Evolutionary conservation across 176 grass and related monocot genomes (phyloP), one percentile per base, ranked within the genome.

Genomic region (Guadua angustifolia): DNA sequence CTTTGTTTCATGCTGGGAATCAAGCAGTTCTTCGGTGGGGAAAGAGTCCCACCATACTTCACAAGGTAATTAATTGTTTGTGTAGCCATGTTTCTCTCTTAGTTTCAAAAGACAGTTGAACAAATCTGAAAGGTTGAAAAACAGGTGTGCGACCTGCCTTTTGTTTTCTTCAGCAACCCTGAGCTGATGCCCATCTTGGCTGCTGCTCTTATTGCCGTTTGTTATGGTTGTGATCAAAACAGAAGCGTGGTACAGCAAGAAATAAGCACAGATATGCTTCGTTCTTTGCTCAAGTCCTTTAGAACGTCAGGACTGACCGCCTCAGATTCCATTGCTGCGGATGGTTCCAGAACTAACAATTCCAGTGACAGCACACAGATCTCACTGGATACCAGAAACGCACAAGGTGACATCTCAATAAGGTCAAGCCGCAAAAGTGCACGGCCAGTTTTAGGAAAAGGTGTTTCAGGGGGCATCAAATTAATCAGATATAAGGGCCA

Each of bases 11-110:
- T 95, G 76, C 89, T 42, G 96, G 84, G 57, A 99, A 99, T 84
- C 96, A 94, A 92, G 93, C 96, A 57, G 93, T 99, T 88, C 96
- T 98, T 87, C 82, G 96, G 39, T 99, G 96, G 96, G 96, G 96
- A 56, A 99, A 99, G 83, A 95, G 96, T 87, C 96, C 96, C 69
- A 99, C 96, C 81, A 99, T 99, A 90, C 89, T 99, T 68, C 96
- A 99, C 61, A 99, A 99, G 93, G 96, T 99, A 84, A 90, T 85
- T 50, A 32, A 56, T 24, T 16, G 8, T 46, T 75, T 72, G 12
- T 84, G 3, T 87, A 76, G 22, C 32, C 35, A 63, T 64, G 36
- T 29, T 39, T 81, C 21, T 76, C 39, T 77, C 62, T 53, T 43
- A 69, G 24, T 61, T 71, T 87, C 1, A 61, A 43, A 29, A 38